Base-by-base conservation (phyloP, 2,329 filamentous ascomycete genomes). In the Fusarium hainanense region DNA sequence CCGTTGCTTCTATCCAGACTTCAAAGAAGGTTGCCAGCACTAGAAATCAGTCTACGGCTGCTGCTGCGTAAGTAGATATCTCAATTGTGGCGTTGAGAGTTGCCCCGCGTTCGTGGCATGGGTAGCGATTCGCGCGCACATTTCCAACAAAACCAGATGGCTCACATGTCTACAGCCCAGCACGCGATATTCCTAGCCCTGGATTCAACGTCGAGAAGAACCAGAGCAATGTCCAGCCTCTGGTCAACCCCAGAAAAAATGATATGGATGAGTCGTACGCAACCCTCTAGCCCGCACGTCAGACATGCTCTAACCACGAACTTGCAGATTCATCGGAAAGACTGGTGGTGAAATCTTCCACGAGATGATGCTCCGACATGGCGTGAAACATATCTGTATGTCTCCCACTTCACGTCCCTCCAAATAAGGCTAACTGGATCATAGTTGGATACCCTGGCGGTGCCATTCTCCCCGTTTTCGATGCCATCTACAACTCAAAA, bases 401-500 rank as follows among this genome's bases (percentile, higher is more conserved):
- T 90, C 74, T 57, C 28, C n/a, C 48, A 59, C 13, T 32, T 5
- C 13, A 34, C 30, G 32, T 30, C 1, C 25, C 40, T 28, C 10
- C 61, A 67, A 54, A 63, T 50, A 68, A 70, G 59, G 73, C 72
- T 79, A 57, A 77, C 66, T 57, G 61, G 64, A 68, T 68, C 55
- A 62, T 34, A 93, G 90, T 94, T 77, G 92, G 92, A 67, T 98
- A 98, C 83, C 93, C 95, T 72, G 95, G 95, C 76, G 95, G 96
- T 79, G 94, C 96, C 72, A 98, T 98, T 82, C 90, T 98, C 37
- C 96, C 96, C 75, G 95, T 98, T 44, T 98, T 98, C 84, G 96
- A 99, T 81, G 96, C 96, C 77, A 98, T 99, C 79, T 97, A 97
- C 88, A 97, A 98, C 85, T 98, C 95, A 61, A 90, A 92, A 84